phyloP scores from a whole-genome alignment of 176 grass and related monocot species.

The Oryza rufipogon region DNA sequence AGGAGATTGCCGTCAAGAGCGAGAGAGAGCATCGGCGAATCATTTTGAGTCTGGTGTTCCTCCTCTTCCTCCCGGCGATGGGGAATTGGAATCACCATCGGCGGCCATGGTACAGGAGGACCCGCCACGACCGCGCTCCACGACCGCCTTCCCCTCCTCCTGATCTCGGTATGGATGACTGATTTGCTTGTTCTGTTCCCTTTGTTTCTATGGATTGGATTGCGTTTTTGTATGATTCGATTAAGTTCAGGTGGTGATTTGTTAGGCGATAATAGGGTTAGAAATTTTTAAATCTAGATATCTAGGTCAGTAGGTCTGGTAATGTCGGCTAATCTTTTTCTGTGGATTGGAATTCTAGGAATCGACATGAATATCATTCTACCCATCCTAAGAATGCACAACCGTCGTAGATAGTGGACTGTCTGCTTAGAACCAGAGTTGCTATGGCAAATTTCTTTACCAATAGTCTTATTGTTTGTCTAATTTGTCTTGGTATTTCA shows the following conservation, averaged over 20 bases:
- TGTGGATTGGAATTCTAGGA: neutral
- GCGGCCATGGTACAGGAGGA: neutral
- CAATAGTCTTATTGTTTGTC: neutral
- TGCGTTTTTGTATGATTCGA: too few species aligned
- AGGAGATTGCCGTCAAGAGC: neutral
- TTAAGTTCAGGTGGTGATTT: neutral
- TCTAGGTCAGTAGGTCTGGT: neutral
- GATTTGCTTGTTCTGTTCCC: neutral
- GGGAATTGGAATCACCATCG: neutral
- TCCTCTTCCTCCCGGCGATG: conserved; percentile 7
- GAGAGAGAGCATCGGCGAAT: neutral
- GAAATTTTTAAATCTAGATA: conserved; percentile 11
- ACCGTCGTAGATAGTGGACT: neutral
- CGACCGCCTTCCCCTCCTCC: conserved; percentile 7
- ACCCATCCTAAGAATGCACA: neutral
- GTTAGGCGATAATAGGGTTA: neutral
- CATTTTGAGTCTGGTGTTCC: neutral
- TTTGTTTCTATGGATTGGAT: neutral
- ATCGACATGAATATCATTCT: neutral
- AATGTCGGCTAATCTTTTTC: neutral
- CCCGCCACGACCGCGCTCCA: neutral
- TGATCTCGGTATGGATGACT: conserved; percentile 32
- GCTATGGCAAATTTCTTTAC: neutral
- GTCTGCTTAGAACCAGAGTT: neutral
- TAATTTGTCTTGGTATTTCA: neutral